A percentile compares a stretch with the other conserved stretches of the same genome.
Conservation (phyloP, 805 yeast genomes). For the Schwanniomyces pseudopolymorphus region DNA sequence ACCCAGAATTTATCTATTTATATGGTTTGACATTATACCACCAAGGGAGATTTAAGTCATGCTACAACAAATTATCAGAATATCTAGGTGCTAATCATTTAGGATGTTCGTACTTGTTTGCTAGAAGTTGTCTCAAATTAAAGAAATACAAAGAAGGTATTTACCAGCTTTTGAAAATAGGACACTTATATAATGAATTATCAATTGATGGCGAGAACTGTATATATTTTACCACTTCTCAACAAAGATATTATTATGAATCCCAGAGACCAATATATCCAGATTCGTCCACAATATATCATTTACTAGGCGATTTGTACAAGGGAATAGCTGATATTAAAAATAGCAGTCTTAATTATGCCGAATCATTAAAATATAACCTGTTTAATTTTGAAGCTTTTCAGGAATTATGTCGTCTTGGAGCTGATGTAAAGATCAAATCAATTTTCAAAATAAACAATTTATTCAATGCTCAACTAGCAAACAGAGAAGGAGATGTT, state of each 20-base stretch:
- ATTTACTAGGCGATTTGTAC: slow-evolving; percentile 69
- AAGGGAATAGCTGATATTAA: slow-evolving; percentile 56
- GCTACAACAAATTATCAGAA: slow-evolving; percentile 45
- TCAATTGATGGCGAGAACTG: slow-evolving; percentile 2
- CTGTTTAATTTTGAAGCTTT: slow-evolving; percentile 88
- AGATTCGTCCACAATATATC: slow-evolving; percentile 66
- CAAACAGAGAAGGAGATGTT: slow-evolving; percentile 1
- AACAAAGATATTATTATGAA: slow-evolving; percentile 37
- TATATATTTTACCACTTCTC: slow-evolving; percentile 16
- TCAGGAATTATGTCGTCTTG: slow-evolving; percentile 68
- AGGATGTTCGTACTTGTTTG: slow-evolving; percentile 78
- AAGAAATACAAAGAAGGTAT: slow-evolving; percentile 63
- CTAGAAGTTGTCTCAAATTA: slow-evolving; percentile 60
- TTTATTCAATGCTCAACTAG: slow-evolving; percentile 2
- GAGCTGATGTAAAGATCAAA: slow-evolving; percentile 65
- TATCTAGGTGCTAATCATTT: slow-evolving; percentile 49
- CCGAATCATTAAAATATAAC: slow-evolving; percentile 67
- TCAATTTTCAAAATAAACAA: slow-evolving; percentile 43
- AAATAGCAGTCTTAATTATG: slow-evolving; percentile 65
- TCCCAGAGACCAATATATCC: slow-evolving; percentile 46
- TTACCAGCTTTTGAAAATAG: slow-evolving; percentile 34
- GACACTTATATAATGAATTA: slow-evolving; percentile 27
- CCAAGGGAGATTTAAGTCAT: slow-evolving; percentile 59
- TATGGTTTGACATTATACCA: slow-evolving; percentile 67
- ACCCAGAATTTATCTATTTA: slow-evolving; percentile 63